A percentile compares a stretch with the other conserved stretches of the same genome.
Conservation (phyloP, 768 basidiomycete species). For the Tricholoma saponaceum region DNA sequence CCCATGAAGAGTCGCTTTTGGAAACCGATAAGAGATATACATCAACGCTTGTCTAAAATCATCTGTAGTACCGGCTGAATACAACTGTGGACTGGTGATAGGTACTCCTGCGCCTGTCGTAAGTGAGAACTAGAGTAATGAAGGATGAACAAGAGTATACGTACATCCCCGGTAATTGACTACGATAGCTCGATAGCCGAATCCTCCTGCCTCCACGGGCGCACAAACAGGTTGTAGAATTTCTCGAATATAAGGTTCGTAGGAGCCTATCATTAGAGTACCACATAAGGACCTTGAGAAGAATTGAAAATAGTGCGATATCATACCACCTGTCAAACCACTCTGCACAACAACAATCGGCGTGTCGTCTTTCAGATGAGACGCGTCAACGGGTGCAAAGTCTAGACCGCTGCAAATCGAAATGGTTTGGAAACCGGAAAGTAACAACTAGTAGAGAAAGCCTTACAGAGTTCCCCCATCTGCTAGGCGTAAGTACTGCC, state of each 20-base stretch:
- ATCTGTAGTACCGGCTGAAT: slow-evolving; percentile 83
- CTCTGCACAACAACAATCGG: slow-evolving; percentile 54
- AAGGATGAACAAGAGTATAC: slow-evolving; percentile 25
- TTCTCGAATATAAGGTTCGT: slow-evolving; percentile 85
- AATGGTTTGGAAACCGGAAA: slow-evolving; percentile 5
- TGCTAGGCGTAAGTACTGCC: slow-evolving; percentile 43
- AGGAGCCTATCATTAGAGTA: slow-evolving; percentile 52
- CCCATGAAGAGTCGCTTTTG: slow-evolving; percentile 75
- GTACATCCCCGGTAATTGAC: slow-evolving; percentile 89
- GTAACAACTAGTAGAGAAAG: background rate
- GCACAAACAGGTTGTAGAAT: slow-evolving; percentile 69
- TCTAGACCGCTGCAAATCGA: slow-evolving; percentile 48
- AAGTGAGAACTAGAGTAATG: slow-evolving; percentile 7
- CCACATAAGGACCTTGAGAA: background rate
- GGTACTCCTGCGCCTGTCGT: slow-evolving; percentile 73
- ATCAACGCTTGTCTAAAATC: slow-evolving; percentile 79
- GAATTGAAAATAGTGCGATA: background rate
- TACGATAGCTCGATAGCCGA: slow-evolving; percentile 85
- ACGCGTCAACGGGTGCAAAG: slow-evolving; percentile 45
- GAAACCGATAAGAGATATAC: slow-evolving; percentile 67
- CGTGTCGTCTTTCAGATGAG: slow-evolving; percentile 30
- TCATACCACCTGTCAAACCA: slow-evolving; percentile 43
- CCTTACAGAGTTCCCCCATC: slow-evolving; percentile 65
- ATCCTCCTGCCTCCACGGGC: slow-evolving; percentile 67
- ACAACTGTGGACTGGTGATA: slow-evolving; percentile 75